A percentile compares a stretch with the other conserved stretches of the same genome.
Evolutionary conservation across 2,329 filamentous ascomycete genomes (phyloP).

Genomic region (Remersonia thermophila): DNA sequence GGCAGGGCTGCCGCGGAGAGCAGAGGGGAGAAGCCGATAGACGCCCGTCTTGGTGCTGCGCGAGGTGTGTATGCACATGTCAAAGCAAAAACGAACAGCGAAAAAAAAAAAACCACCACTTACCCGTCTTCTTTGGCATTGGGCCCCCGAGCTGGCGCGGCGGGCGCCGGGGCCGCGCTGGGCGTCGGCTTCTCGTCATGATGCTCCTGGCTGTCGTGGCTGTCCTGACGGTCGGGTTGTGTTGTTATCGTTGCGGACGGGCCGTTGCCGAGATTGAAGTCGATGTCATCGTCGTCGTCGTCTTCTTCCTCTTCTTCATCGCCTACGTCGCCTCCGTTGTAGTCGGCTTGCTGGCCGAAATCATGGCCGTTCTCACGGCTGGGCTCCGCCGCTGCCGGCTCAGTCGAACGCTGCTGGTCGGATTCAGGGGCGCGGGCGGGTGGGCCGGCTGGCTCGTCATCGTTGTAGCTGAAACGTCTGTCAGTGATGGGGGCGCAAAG

Average conservation of each 20-base stretch:
- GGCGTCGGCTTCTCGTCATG: conserved; percentile 15
- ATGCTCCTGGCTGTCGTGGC: background rate
- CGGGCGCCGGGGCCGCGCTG: conserved; percentile 21
- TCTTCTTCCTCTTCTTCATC: conserved; percentile 31
- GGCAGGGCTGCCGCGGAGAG: no score
- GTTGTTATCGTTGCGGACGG: conserved; percentile 18
- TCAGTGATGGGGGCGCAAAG: background rate
- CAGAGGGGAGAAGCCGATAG: no score
- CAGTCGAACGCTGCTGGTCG: conserved; percentile 16
- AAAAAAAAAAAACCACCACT: no score
- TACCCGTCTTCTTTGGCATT: conserved; percentile 88
- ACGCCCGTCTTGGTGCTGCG: no score
- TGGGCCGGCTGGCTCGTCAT: conserved; percentile 39
- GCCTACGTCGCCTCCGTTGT: conserved; percentile 25
- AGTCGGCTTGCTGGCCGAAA: conserved; percentile 19
- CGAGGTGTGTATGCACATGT: no score
- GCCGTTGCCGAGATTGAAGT: conserved; percentile 38
- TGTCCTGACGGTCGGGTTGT: conserved; percentile 14
- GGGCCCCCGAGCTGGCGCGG: conserved; percentile 34
- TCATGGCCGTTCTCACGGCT: conserved; percentile 19
- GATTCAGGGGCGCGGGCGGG: conserved; percentile 16
- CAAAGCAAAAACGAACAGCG: no score
- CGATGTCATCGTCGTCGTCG: conserved; percentile 41
- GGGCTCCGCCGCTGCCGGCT: conserved; percentile 19
- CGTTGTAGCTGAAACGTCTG: conserved; percentile 42